Evolutionary conservation across 1,284 basidiomycete genomes (phyloP).

Genomic region (Stereum hirsutum): DNA sequence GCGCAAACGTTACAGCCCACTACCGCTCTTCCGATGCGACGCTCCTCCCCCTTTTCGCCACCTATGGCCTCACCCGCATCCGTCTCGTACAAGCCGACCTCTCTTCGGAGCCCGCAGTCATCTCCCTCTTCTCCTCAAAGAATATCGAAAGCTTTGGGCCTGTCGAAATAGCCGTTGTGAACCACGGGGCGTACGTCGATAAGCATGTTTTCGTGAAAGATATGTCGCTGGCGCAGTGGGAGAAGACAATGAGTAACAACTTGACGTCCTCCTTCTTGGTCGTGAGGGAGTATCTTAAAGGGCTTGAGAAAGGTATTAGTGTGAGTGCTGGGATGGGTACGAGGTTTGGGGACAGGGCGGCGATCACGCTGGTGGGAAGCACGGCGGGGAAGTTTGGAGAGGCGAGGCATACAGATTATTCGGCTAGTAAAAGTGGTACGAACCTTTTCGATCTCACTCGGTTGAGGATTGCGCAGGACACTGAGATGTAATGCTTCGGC

Average conservation of each 20-base stretch:
- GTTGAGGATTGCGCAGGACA: too few species aligned
- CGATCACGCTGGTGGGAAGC: slow-evolving; percentile 61
- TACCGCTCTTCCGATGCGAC: slow-evolving; percentile 49
- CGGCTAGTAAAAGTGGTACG: slow-evolving; percentile 48
- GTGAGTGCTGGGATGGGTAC: slow-evolving; percentile 32
- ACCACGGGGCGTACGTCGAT: slow-evolving; percentile 51
- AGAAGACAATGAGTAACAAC: slow-evolving; percentile 51
- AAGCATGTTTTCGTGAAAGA: slow-evolving; percentile 40
- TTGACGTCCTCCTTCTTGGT: slow-evolving; percentile 64
- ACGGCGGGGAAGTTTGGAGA: slow-evolving; percentile 70
- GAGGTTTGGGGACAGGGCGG: slow-evolving; percentile 16
- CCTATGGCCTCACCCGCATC: slow-evolving; percentile 27
- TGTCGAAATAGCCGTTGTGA: slow-evolving; percentile 51
- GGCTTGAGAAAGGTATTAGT: slow-evolving; percentile 31
- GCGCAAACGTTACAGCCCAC: slow-evolving; percentile 65
- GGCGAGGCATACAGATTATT: slow-evolving; percentile 56
- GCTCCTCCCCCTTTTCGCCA: slow-evolving; percentile 31
- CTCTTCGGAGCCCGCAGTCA: slow-evolving; percentile 42
- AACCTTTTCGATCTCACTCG: neutral
- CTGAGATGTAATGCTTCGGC: slow-evolving; percentile 2
- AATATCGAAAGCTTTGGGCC: slow-evolving; percentile 35
- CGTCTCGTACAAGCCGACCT: slow-evolving; percentile 49
- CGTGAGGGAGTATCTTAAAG: slow-evolving; percentile 47
- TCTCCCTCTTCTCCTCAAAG: slow-evolving; percentile 12
- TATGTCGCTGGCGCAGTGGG: slow-evolving; percentile 62